Base-by-base conservation (phyloP, 805 yeast species). In the Ogataea parapolymorpha region DNA sequence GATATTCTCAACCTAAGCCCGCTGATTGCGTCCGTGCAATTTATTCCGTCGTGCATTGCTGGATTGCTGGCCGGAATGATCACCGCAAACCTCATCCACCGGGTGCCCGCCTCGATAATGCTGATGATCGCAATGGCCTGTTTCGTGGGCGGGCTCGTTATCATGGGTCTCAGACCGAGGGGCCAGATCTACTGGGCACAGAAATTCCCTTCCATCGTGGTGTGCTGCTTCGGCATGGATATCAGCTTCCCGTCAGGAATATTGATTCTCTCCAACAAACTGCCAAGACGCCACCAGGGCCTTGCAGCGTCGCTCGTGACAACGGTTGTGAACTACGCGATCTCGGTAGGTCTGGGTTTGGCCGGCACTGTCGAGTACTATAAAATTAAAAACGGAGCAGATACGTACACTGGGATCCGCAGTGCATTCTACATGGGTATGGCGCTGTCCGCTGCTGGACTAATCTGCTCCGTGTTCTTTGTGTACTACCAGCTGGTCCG, bases 171-270 rank as follows among this genome's bases (percentile, higher is more conserved):
- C 0, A 68, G 77, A 37, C 88, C 89, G 0, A 72, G 73, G 1
- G 51, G 74, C 38, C 85, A 83, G 55, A 65, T 75, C 0, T 85
- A 72, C 55, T 85, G 78, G 74, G 66, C 71, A 6, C 70, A 78
- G 54, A 59, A 75, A 2, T 70, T 85, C 53, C 79, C 82, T 3
- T 71, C 75, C 23, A 67, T 75, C 68, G 50, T 79, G 13, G 61
- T 84, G 5, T 62, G 77, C 5, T 73, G 80, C 11, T 81, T 80
- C 69, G 95, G 88, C 2, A 82, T 85, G 89, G 91, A 85, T 57
- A 65, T 80, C 58, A 78, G 85, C 20, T 85, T 83, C 59, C 91
- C 93, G 0, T 81, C 90, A 1, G 80, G 85, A 0, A 76, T 88
- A 0, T 68, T 84, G 35, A 71, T 81, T 11, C 58, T 84, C 30